Evolutionary conservation across 352 stramenopile species (phyloP), one percentile per base, ranked within the genome.

Genomic region (Phytophthora europaea): DNA sequence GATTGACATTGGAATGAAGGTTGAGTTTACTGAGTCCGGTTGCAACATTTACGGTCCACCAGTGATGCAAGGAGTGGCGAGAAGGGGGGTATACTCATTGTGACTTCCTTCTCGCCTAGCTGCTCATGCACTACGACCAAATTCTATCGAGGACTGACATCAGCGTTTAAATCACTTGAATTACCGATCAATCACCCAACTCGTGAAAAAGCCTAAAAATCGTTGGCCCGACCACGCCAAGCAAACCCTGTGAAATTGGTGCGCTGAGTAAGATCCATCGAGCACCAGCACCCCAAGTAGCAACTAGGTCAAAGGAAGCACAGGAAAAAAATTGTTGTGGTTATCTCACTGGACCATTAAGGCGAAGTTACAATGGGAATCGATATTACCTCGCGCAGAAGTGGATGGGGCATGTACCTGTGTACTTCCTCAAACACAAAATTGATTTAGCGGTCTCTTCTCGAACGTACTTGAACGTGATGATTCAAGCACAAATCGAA

Each of bases 281-380:
- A 18, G 36, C 36, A 3, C 9, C 36, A 16, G 36, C 36, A 16
- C 36, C 36, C n/a, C n/a, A n/a, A n/a, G n/a, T n/a, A n/a, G n/a
- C n/a, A n/a, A n/a, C n/a, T n/a, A n/a, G n/a, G n/a, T n/a, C n/a
- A n/a, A n/a, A n/a, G n/a, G n/a, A n/a, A n/a, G 36, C 13, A 3
- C 36, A 45, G 13, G 13, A 45, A 3, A 9, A 70, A 53, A 13
- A 65, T 0, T 70, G 53, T 2, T 53, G 65, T 15, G 67, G 52
- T 6, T 59, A 70, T 28, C 13, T 66, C 0, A 45, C 48, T 12
- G 65, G 23, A 4, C 45, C 47, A 1, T 74, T 61, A 10, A 2
- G 36, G 4, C 15, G 54, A 7, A 74, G 67, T 33, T 70, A 65
- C 34, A 22, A 74, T 34, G 43, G 54, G 0, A 74, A 74, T 6